Conservation (phyloP, 2,329 filamentous ascomycete genomes). For the Camptophora hylomeconis region DNA sequence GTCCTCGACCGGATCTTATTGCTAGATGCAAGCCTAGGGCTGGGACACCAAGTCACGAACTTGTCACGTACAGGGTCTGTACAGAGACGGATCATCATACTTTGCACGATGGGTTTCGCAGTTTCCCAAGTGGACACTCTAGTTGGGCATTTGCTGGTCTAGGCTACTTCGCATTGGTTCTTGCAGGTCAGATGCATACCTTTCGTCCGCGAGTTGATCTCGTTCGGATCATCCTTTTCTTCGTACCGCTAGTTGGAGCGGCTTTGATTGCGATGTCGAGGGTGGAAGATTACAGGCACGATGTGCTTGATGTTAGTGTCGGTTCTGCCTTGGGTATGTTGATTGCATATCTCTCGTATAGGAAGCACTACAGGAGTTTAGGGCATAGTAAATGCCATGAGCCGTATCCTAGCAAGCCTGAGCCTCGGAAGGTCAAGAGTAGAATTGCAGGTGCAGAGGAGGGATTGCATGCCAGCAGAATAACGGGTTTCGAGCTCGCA, state of each 20-base stretch:
- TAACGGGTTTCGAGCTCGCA: too few species aligned
- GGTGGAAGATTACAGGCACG: constrained; percentile 52
- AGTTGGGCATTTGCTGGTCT: constrained; percentile 49
- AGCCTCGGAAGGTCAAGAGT: too few species aligned
- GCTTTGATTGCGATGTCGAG: constrained; percentile 48
- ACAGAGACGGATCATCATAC: constrained; percentile 40
- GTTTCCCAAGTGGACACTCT: constrained; percentile 51
- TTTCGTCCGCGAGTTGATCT: constrained; percentile 47
- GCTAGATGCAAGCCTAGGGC: constrained; percentile 66
- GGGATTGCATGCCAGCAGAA: too few species aligned
- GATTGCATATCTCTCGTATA: constrained; percentile 45
- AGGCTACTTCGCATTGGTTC: constrained; percentile 40
- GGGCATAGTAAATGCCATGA: constrained; percentile 37
- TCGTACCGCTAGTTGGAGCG: constrained; percentile 44
- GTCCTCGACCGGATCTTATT: constrained; percentile 75
- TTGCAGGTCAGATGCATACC: constrained; percentile 44
- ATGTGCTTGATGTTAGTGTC: constrained; percentile 48
- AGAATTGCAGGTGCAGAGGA: too few species aligned
- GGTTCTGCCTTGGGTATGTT: constrained; percentile 42
- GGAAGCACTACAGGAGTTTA: constrained; percentile 46
- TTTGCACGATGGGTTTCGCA: constrained; percentile 52
- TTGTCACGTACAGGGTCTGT: constrained; percentile 37
- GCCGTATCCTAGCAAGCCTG: constrained; percentile 34
- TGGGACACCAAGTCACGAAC: constrained; percentile 40
- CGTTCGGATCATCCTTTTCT: constrained; percentile 39